Evolutionary conservation across 1,284 basidiomycete species (phyloP), one percentile per base, ranked within the genome.

Genomic region (Boletus sp.): DNA sequence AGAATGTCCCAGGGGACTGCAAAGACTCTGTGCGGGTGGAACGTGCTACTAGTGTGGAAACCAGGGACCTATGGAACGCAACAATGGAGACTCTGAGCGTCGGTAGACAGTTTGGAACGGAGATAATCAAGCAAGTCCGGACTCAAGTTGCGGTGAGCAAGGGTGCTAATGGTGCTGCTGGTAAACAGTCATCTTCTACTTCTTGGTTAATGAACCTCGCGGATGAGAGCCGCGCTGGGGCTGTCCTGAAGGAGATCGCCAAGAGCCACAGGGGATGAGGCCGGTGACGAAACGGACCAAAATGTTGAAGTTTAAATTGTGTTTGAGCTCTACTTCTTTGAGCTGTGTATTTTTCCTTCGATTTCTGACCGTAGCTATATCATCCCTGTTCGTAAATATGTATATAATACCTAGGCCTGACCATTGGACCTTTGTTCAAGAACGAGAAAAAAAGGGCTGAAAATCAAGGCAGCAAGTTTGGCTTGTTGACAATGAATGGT

Each of bases 141-240:
- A 44, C 49, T 40, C 52, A 34, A 30, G 32, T 51, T 43, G 16
- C 23, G 40, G 26, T 38, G 38, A 50, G 19, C 39, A 26, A 40
- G n/a, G 47, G 20, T 44, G 46, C 57, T 52, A 37, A 55, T 36
- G 33, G n/a, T 43, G 23, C 25, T 36, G 12, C 27, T 46, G 39
- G 34, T 26, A 36, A 48, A 58, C 61, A 62, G 55, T 53, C 44
- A 34, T 41, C 43, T 55, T 22, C 47, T 50, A 30, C 46, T 44
- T 51, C 66, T 53, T 61, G 60, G 63, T 27, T 65, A 19, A 57
- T 39, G 33, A 51, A 46, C 33, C 46, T 66, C 32, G 52, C 54
- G 35, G 51, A 66, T 19, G 65, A 65, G 45, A 65, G 53, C 30
- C 53, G 43, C 6, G 47, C 47, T 25, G 58, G 54, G 25, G 51